A percentile compares a stretch with the other conserved stretches of the same genome.
Evolutionary conservation across 2,329 filamentous ascomycete genomes (phyloP).

Genomic region (Onygenales sp.): DNA sequence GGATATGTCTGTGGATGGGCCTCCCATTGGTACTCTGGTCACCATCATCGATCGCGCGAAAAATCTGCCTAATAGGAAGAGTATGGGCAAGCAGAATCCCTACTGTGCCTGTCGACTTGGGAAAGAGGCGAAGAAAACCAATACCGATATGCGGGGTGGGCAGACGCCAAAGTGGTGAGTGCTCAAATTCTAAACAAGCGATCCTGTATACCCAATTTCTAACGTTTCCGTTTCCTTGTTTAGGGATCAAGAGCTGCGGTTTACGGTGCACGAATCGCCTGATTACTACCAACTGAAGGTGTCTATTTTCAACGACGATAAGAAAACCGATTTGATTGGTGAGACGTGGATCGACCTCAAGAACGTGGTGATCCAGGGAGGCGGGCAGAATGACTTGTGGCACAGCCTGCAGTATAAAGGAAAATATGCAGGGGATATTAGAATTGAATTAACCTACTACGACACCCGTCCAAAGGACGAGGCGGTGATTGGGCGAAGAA

Average conservation of each 20-base stretch:
- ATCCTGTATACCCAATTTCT: constrained; percentile 1
- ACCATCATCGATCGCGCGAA: constrained; percentile 89
- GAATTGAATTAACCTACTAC: constrained; percentile 94
- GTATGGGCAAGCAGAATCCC: constrained; percentile 96
- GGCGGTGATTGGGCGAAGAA: constrained; percentile 46
- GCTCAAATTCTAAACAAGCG: neutral
- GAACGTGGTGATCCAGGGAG: constrained; percentile 70
- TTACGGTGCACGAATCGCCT: constrained; percentile 88
- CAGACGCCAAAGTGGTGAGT: constrained; percentile 90
- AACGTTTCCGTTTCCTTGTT: constrained; percentile 3
- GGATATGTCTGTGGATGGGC: constrained; percentile 87
- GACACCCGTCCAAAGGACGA: constrained; percentile 81
- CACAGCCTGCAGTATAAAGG: constrained; percentile 77
- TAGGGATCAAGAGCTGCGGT: constrained; percentile 96
- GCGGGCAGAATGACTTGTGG: constrained; percentile 92
- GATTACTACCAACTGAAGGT: constrained; percentile 95
- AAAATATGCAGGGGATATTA: constrained; percentile 91
- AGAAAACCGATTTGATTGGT: constrained; percentile 92
- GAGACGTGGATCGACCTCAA: constrained; percentile 83
- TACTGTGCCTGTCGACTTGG: constrained; percentile 90
- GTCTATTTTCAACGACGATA: constrained; percentile 96
- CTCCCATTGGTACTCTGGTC: constrained; percentile 85
- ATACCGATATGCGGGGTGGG: constrained; percentile 84
- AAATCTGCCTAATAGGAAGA: constrained; percentile 93
- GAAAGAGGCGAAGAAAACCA: constrained; percentile 96